phyloP scores from a whole-genome alignment of 768 basidiomycete genomes.

The Kwoniella pini region DNA sequence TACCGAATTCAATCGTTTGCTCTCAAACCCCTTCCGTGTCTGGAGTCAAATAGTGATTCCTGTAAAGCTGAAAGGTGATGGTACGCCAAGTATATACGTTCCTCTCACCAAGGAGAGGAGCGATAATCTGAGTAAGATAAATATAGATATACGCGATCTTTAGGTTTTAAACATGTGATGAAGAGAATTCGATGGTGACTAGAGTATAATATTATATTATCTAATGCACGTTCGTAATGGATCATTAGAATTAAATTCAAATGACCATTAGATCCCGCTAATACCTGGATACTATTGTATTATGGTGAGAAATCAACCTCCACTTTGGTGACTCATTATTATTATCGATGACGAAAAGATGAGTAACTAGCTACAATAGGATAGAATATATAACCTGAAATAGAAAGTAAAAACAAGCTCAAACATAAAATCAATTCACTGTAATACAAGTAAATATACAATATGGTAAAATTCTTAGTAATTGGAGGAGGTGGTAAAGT shows the following conservation, averaged over 20 bases:
- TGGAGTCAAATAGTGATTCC: not conserved
- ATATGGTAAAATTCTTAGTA: conserved; percentile 42
- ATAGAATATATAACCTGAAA: too few species aligned
- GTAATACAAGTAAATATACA: conserved; percentile 2
- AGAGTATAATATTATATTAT: too few species aligned
- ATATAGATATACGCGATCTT: not conserved
- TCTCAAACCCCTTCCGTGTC: not conserved
- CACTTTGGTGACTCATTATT: conserved; percentile 10
- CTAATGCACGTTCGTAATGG: conserved; percentile 19
- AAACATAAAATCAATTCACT: not conserved
- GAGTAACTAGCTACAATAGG: not conserved
- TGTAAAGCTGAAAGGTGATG: not conserved
- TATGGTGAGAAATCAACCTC: conserved; percentile 4
- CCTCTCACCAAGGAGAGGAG: conserved; percentile 22
- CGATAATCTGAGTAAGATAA: conserved; percentile 2
- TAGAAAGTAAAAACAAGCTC: not conserved
- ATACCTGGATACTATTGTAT: not conserved
- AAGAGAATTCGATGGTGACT: conserved; percentile 1
- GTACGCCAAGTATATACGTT: not conserved
- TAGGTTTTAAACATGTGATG: not conserved
- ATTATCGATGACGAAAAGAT: not conserved
- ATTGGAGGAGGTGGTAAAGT: conserved; percentile 55
- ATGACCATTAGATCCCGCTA: conserved; percentile 14
- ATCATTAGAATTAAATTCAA: not conserved
- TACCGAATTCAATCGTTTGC: not conserved